phyloP scores from a whole-genome alignment of 176 grass and related monocot genomes.

The Zizania latifolia region DNA sequence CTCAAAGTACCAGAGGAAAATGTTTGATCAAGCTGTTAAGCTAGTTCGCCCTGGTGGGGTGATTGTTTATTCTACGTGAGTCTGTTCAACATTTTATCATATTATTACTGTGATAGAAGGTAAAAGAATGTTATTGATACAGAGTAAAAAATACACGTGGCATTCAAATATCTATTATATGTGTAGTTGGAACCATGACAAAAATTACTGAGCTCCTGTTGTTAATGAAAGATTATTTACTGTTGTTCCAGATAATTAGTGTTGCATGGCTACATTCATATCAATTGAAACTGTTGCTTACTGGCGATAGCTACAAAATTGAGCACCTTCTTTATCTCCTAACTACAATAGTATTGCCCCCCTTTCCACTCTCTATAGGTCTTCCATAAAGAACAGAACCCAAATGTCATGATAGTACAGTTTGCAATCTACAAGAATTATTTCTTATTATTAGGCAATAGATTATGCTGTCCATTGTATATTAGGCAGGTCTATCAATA shows the following conservation, averaged over 20 bases:
- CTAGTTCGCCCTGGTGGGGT: conserved; percentile 81
- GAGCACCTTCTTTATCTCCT: neutral
- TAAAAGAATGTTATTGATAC: neutral
- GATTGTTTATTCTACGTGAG: conserved; percentile 97
- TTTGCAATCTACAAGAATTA: neutral
- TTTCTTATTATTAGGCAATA: too few species aligned
- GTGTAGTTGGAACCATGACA: neutral
- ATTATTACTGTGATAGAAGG: neutral
- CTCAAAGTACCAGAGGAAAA: conserved; percentile 73
- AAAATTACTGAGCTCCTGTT: neutral
- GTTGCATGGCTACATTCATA: neutral
- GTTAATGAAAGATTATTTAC: neutral
- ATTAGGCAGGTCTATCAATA: too few species aligned
- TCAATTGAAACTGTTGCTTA: neutral
- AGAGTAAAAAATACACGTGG: neutral
- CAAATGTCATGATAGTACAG: neutral
- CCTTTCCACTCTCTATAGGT: neutral
- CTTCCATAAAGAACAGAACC: neutral
- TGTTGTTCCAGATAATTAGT: neutral
- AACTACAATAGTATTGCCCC: neutral
- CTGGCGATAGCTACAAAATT: neutral
- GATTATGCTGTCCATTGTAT: too few species aligned
- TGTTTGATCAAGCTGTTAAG: conserved; percentile 93
- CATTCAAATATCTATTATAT: neutral
- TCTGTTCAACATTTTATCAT: conserved; percentile 34